These are phyloP conservation scores for Russula vinacea DNA, from an alignment of 768 basidiomycete genomes.

Conservation along the genomic window DNA sequence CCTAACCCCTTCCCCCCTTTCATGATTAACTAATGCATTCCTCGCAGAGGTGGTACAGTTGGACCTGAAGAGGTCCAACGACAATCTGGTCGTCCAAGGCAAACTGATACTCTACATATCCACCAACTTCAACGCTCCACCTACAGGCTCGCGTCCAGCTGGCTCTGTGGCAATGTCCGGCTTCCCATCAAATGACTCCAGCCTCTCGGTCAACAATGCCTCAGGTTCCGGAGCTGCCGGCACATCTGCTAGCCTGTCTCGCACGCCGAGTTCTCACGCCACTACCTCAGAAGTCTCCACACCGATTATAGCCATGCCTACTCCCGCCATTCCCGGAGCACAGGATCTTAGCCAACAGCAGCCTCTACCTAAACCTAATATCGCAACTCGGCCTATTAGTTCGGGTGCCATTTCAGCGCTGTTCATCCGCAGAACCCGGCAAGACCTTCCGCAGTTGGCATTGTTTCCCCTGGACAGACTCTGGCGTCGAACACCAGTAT, in stretches of 20 bases:
- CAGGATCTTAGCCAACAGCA: slow-evolving; percentile 35
- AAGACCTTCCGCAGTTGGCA: slow-evolving; percentile 41
- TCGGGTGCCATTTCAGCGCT: slow-evolving; percentile 34
- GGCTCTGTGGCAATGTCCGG: slow-evolving; percentile 56
- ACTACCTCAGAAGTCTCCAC: slow-evolving; percentile 43
- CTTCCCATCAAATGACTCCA: slow-evolving; percentile 59
- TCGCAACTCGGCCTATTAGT: slow-evolving; percentile 32
- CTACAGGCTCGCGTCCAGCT: slow-evolving; percentile 78
- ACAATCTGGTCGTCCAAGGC: slow-evolving; percentile 95
- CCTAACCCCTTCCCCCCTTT: neutral
- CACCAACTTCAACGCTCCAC: slow-evolving; percentile 82
- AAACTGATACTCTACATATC: slow-evolving; percentile 96
- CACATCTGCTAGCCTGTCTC: slow-evolving; percentile 49
- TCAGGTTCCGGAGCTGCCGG: slow-evolving; percentile 39
- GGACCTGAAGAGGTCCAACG: slow-evolving; percentile 98
- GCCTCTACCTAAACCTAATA: slow-evolving; percentile 32
- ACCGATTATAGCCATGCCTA: slow-evolving; percentile 32
- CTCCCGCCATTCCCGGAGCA: slow-evolving; percentile 37
- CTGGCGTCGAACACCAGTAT: slow-evolving; percentile 39
- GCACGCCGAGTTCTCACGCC: slow-evolving; percentile 66
- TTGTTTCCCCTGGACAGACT: slow-evolving; percentile 32
- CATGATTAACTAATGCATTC: neutral
- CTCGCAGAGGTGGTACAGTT: slow-evolving; percentile 83
- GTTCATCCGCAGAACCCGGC: slow-evolving; percentile 28
- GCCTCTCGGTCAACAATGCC: slow-evolving; percentile 50